A percentile compares a stretch with the other conserved stretches of the same genome.
phyloP scores from a whole-genome alignment of 768 basidiomycete species.

The Russula ochroleuca region DNA sequence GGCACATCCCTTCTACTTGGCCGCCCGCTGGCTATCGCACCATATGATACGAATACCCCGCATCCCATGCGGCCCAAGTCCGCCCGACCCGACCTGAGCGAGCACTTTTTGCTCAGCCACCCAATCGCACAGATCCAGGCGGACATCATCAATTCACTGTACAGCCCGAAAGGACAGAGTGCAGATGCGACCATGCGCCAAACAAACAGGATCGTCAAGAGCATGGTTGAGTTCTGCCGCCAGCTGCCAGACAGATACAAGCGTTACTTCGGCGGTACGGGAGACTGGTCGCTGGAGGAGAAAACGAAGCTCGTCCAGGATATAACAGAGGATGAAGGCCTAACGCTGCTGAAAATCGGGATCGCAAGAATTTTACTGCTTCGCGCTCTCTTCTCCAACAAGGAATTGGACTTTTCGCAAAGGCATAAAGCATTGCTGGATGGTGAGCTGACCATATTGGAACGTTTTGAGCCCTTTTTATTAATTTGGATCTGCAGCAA shows the following conservation, averaged over 20 bases:
- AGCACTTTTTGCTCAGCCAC: constrained; percentile 73
- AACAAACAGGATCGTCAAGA: constrained; percentile 74
- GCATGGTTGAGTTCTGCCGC: constrained; percentile 64
- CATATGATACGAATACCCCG: constrained; percentile 80
- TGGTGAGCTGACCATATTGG: constrained; percentile 46
- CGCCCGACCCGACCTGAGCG: constrained; percentile 53
- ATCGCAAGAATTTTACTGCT: constrained; percentile 75
- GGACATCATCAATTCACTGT: constrained; percentile 83
- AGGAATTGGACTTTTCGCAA: constrained; percentile 60
- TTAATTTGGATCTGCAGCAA: constrained; percentile 44
- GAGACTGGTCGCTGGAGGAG: constrained; percentile 66
- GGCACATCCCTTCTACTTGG: constrained; percentile 86
- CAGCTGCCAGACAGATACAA: constrained; percentile 69
- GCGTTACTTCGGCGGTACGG: constrained; percentile 72
- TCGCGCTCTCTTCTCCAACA: constrained; percentile 73
- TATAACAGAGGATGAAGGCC: constrained; percentile 75
- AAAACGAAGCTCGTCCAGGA: constrained; percentile 62
- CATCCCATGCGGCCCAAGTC: constrained; percentile 52
- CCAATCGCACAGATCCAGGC: constrained; percentile 82
- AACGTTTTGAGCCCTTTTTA: not conserved
- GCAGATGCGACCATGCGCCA: constrained; percentile 69
- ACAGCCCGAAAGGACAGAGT: constrained; percentile 67
- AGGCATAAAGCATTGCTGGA: constrained; percentile 71
- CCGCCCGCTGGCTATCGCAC: constrained; percentile 76
- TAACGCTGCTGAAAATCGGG: constrained; percentile 78